Conservation (phyloP, 139 green algal species). For the Gonium pectorale region DNA sequence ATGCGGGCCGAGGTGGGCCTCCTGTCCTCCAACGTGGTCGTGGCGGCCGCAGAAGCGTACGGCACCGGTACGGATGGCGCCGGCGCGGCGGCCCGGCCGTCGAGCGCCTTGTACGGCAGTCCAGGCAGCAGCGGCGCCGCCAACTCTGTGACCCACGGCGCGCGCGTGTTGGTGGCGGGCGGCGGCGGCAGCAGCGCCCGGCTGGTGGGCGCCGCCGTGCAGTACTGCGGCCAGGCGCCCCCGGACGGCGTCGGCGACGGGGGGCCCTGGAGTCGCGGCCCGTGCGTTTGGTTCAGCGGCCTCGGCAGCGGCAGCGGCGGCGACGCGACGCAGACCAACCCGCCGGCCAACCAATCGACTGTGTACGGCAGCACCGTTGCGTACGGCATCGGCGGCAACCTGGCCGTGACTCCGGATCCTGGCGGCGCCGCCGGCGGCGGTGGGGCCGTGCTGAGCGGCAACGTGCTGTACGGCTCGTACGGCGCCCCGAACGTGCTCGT, state of each 20-base stretch:
- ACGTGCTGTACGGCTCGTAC: constrained; percentile 56
- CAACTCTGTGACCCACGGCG: constrained; percentile 10
- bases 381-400: not conserved
- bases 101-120: not conserved
- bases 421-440: not conserved
- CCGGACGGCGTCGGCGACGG: too few species aligned
- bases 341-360: not conserved
- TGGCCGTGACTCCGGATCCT: not conserved
- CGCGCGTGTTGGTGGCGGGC: constrained; percentile 2
- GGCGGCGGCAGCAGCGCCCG: not conserved
- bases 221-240: constrained; percentile 48
- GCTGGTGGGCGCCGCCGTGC: not conserved
- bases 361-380: not conserved
- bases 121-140: not conserved
- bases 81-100: not conserved
- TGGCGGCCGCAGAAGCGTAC: constrained; percentile 23
- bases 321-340: not conserved
- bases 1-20: constrained; percentile 47
- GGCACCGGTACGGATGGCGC: constrained; percentile 8
- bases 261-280: not conserved
- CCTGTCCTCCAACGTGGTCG: constrained; percentile 55
- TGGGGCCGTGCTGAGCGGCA: not conserved
- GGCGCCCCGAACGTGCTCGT: constrained; percentile 48
- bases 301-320: not conserved
- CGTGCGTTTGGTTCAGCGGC: constrained; percentile 20